Evolutionary conservation across 2,329 filamentous ascomycete species (phyloP), one percentile per base, ranked within the genome.

Genomic region (Xylariomycetidae sp.): DNA sequence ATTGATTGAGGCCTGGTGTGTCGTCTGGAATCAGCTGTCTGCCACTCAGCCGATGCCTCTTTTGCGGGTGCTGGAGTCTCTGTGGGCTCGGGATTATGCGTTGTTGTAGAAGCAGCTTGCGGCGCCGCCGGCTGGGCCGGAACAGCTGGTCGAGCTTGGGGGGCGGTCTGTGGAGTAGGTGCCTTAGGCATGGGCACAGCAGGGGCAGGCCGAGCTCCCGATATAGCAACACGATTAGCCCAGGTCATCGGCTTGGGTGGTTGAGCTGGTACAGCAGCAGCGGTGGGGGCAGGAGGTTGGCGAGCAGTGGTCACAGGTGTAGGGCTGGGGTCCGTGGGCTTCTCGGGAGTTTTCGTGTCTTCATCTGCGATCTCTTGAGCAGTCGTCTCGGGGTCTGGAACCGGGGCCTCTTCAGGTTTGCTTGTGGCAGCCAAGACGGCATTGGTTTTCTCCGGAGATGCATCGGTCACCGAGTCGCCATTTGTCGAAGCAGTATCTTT

Each of bases 21-120:
- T 57, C 87, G 82, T 72, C 92, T 92, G 50, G 83, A 83, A 62
- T 94, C 85, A 35, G 86, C 90, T 30, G 85, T 90, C 63, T 95
- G 90, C 92, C 92, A 98, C 54, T 86, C 87, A 39, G 72, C 65
- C 39, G 69, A 68, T 25, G 66, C 56, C 41, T 84, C 76, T 70
- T 72, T 80, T 17, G 47, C 18, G n/a, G 51, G 39, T n/a, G 56
- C 36, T n/a, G n/a, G n/a, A n/a, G n/a, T n/a, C n/a, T n/a, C n/a
- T n/a, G 42, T 19, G 25, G 51, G 54, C 57, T 67, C 59, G n/a
- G 50, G 27, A 18, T 37, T 20, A 37, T 53, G 50, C 29, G 58
- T 40, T 14, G 59, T 38, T 20, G 57, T 38, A 15, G 72, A 71
- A 35, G 85, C 68, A 42, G 66, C 44, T 20, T 66, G 54, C 12